Base-by-base conservation (phyloP, 208 protist genomes). In the Leishmania braziliensis region DNA sequence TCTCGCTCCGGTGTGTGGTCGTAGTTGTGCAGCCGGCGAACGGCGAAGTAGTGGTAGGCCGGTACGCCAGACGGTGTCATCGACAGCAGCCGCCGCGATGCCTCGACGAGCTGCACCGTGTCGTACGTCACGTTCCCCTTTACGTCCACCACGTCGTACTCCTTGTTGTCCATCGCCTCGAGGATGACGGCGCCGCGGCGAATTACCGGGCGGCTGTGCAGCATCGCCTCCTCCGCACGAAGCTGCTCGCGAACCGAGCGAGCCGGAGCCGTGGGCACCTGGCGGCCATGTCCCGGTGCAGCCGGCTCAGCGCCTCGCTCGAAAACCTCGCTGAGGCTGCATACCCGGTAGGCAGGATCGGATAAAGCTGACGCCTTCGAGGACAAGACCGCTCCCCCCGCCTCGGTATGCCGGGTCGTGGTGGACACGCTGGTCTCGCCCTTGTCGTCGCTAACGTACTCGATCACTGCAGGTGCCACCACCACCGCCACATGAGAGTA, bases 401-500 rank as follows among this genome's bases (percentile, higher is more conserved):
- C 33, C 36, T 68, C 53, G 29, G 33, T 56, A 3, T 5, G 46
- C 36, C 12, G 9, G 18, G 69, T 36, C 46, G 10, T 3, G 10
- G 69, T 26, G 26, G 69, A 16, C 69, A 36, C 26, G 26, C 23
- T 46, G 26, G 69, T 23, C 39, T 73, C 69, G 12, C 33, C n/a
- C 46, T 43, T 48, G 69, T 83, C 71, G 16, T 82, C 79, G 14
- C 69, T 51, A 36, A 79, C 75, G 58, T 85, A 83, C 56, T 88
- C 86, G 36, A 88, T 79, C 60, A 89, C 74, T 10, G 89, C 91
- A 6, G 93, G 91, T 50, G 90, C 86, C 39, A 95, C 92, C 18
- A 97, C 93, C n/a, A 97, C 92, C 53, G 89, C 91, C 23, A 95
- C 91, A 77, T 97, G 93, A 58, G 93, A 97, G 84, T 95, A 97